Base-by-base conservation (phyloP, 768 basidiomycete genomes). In the Daedaleopsis nitida region DNA sequence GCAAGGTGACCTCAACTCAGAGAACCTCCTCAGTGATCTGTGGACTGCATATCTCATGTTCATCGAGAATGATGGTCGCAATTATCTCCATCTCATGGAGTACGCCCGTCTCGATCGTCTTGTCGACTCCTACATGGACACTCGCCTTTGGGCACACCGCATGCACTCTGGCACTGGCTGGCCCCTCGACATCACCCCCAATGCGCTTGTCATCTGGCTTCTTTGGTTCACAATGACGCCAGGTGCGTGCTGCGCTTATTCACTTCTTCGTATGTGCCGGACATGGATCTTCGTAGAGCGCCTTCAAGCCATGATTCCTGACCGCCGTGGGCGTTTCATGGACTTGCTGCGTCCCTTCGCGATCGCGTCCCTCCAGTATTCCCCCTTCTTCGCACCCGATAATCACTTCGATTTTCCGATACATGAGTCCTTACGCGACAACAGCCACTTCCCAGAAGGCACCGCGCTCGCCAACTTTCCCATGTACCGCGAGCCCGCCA, bases 61-160 rank as follows among this genome's bases (percentile, higher is more conserved):
- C 70, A 73, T 82, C 4, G 88, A 90, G 63, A 84, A 87, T 72
- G 88, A 90, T 71, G 87, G 86, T 37, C 80, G 80, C 69, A 91
- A 91, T 69, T 76, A 77, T 38, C 73, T 66, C 4, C 86, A 86
- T 72, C 81, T 90, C 51, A 63, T 65, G 32, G 76, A 81, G 58
- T 75, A 72, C 23, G 87, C 83, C 0, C 79, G 81, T 4, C 75
- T 86, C 3, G 76, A 78, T 39, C 62, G 61, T 5, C 85, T 82
- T 45, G 75, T 84, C 10, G 77, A 81, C 50, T 19, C 57, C 1
- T 84, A 79, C 58, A 69, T 86, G 38, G 77, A 76, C 35, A 68
- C 67, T n/a, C 77, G 79, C 8, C 74, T 87, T 27, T 82, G 82
- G 76, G 75, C 80, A 37, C 64, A 69, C 24, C 58, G 69, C 2